Evolutionary conservation across 345 rosid genomes (phyloP).

Genomic region (Passiflora organensis): DNA sequence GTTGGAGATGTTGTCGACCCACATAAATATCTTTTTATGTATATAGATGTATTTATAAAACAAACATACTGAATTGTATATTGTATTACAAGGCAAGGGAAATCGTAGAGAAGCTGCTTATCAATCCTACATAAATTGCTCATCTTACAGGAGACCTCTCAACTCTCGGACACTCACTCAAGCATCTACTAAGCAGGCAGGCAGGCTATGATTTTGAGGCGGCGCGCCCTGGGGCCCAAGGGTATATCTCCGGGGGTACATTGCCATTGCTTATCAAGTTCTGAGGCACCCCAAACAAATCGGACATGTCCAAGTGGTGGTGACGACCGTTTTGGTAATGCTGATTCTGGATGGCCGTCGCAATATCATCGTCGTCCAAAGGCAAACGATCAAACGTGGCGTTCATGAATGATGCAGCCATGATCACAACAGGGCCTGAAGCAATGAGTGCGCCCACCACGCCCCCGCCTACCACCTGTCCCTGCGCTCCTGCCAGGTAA

Average conservation of each 20-base stretch:
- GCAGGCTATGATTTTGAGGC: slow-evolving; percentile 39
- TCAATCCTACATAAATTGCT: neutral
- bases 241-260: slow-evolving; percentile 51
- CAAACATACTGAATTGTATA: too few relatives aligned
- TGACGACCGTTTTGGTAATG: slow-evolving; percentile 56
- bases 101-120: neutral
- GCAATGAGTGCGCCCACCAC: slow-evolving; percentile 82
- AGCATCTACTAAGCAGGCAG: too few relatives aligned
- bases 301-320: slow-evolving; percentile 50
- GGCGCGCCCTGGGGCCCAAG: slow-evolving; percentile 52
- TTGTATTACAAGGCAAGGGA: too few relatives aligned
- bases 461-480: slow-evolving; percentile 90
- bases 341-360: slow-evolving; percentile 43
- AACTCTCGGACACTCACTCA: too few relatives aligned
- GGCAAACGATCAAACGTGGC: slow-evolving; percentile 90
- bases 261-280: slow-evolving; percentile 61
- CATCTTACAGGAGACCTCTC: neutral
- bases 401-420: slow-evolving; percentile 92
- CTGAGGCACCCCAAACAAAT: slow-evolving; percentile 59
- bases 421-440: slow-evolving; percentile 86
- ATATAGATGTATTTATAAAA: too few relatives aligned
- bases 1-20: too few relatives aligned
- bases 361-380: slow-evolving; percentile 58
- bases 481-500: slow-evolving; percentile 88
- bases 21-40: too few relatives aligned